phyloP scores from a whole-genome alignment of 495 filamentous ascomycete genomes.

The Xylaria longipes region DNA sequence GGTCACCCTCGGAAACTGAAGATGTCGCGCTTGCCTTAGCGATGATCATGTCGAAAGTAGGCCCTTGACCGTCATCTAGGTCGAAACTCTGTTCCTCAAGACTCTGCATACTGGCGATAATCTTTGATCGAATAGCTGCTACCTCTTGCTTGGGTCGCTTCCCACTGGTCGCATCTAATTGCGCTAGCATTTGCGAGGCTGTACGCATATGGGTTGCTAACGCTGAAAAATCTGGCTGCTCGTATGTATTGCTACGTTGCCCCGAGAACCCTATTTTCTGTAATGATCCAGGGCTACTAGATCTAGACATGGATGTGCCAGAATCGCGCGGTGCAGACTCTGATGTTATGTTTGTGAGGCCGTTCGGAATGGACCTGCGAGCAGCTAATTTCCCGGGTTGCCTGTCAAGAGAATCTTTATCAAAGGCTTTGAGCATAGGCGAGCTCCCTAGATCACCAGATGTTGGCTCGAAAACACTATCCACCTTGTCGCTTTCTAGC shows the following conservation, averaged over 20 bases:
- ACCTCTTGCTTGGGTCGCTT: slow-evolving; percentile 76
- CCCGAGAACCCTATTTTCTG: slow-evolving; percentile 58
- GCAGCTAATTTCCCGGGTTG: slow-evolving; percentile 32
- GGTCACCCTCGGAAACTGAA: slow-evolving; percentile 42
- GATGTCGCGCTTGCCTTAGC: slow-evolving; percentile 57
- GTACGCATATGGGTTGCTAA: slow-evolving; percentile 81
- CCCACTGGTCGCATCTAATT: slow-evolving; percentile 73
- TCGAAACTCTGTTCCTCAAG: slow-evolving; percentile 82
- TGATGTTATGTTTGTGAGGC: slow-evolving; percentile 51
- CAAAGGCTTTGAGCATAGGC: slow-evolving; percentile 62
- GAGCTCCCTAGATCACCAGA: slow-evolving; percentile 74
- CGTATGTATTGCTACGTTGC: slow-evolving; percentile 51
- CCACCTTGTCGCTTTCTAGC: slow-evolving; percentile 49
- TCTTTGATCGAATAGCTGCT: slow-evolving; percentile 74
- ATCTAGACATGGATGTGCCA: slow-evolving; percentile 59
- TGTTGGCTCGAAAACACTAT: slow-evolving; percentile 78
- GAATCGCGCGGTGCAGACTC: slow-evolving; percentile 63
- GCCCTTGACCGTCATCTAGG: slow-evolving; percentile 61
- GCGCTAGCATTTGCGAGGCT: slow-evolving; percentile 78
- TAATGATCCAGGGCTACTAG: slow-evolving; percentile 62
- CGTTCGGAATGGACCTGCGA: slow-evolving; percentile 53
- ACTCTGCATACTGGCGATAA: slow-evolving; percentile 83
- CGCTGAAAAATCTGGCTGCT: slow-evolving; percentile 74
- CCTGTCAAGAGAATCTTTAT: slow-evolving; percentile 43
- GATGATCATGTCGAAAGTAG: slow-evolving; percentile 77